phyloP scores from a whole-genome alignment of 352 stramenopile genomes.

The Globisporangium nodosum region DNA sequence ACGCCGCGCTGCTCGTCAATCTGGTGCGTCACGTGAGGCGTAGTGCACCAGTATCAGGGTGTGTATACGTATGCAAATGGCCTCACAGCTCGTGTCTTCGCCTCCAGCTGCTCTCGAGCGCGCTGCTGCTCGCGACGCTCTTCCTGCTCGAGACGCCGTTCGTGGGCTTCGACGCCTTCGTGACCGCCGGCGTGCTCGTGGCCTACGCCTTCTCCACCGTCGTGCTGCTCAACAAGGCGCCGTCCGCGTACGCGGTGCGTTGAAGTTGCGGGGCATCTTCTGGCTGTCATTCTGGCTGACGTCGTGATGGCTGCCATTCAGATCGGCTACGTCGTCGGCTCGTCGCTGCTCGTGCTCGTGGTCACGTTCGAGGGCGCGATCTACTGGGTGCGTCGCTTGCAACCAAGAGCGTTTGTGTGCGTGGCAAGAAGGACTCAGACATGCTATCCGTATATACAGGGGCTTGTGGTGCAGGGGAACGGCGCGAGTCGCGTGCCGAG shows the following conservation, averaged over 20 bases:
- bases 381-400: conserved; percentile 44
- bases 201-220: conserved; percentile 73
- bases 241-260: conserved; percentile 69
- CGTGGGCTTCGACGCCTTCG: conserved; percentile 59
- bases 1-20: conserved; percentile 56
- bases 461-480: conserved; percentile 33
- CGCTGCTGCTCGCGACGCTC: conserved; percentile 59
- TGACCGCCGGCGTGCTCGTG: conserved; percentile 52
- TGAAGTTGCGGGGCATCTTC: not conserved
- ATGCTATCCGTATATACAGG: conserved; percentile 13
- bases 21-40: conserved; percentile 34
- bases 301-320: conserved; percentile 12
- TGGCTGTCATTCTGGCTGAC: conserved; percentile 1
- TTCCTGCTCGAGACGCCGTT: conserved; percentile 68
- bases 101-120: conserved; percentile 46
- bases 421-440: not conserved
- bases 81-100: not conserved
- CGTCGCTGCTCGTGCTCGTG: conserved; percentile 59
- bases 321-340: conserved; percentile 71
- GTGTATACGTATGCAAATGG: conserved; percentile 2
- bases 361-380: conserved; percentile 61
- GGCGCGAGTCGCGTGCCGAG: conserved; percentile 24
- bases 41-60: too few relatives aligned
- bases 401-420: not conserved
- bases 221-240: conserved; percentile 75